A percentile compares a stretch with the other conserved stretches of the same genome.
phyloP scores from a whole-genome alignment of 2,329 filamentous ascomycete species.

The Proliferodiscus dingleyae region DNA sequence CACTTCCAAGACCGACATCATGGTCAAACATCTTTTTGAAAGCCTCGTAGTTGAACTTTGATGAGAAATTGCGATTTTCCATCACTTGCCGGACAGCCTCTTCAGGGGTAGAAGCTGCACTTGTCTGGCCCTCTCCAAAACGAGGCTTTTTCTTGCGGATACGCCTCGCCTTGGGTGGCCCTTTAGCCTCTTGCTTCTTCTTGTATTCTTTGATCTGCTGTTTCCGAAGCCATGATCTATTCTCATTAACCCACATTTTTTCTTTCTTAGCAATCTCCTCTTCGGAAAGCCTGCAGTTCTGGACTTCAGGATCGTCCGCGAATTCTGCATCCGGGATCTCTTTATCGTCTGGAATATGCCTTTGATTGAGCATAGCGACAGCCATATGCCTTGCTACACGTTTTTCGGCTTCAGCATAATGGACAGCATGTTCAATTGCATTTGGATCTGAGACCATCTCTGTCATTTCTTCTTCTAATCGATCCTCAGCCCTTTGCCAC shows the following conservation, averaged over 20 bases:
- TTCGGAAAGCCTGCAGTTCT: conserved; percentile 68
- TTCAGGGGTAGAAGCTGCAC: conserved; percentile 61
- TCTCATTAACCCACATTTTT: conserved; percentile 88
- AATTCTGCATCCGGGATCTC: conserved; percentile 77
- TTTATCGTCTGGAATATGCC: conserved; percentile 46
- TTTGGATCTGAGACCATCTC: conserved; percentile 62
- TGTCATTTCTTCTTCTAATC: conserved; percentile 65
- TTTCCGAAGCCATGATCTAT: conserved; percentile 85
- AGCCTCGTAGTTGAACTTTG: conserved; percentile 69
- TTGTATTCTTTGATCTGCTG: conserved; percentile 81
- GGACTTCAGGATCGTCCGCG: conserved; percentile 81
- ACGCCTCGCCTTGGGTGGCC: conserved; percentile 51
- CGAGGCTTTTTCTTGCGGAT: conserved; percentile 51
- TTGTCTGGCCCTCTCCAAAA: conserved; percentile 61
- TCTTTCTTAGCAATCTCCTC: conserved; percentile 80
- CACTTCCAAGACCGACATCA: conserved; percentile 41
- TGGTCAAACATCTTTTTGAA: conserved; percentile 53
- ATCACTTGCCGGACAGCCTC: conserved; percentile 66
- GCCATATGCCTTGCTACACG: conserved; percentile 50
- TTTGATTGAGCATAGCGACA: conserved; percentile 37
- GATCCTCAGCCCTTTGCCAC: conserved; percentile 56
- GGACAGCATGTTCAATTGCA: conserved; percentile 50
- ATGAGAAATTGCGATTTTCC: conserved; percentile 64
- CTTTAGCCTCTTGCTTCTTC: conserved; percentile 56
- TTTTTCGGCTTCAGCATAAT: conserved; percentile 53